A percentile compares a stretch with the other conserved stretches of the same genome.
These are phyloP conservation scores for Fraxinus nigra DNA, from an alignment of 305 asterid genomes.

Conservation along the genomic window DNA sequence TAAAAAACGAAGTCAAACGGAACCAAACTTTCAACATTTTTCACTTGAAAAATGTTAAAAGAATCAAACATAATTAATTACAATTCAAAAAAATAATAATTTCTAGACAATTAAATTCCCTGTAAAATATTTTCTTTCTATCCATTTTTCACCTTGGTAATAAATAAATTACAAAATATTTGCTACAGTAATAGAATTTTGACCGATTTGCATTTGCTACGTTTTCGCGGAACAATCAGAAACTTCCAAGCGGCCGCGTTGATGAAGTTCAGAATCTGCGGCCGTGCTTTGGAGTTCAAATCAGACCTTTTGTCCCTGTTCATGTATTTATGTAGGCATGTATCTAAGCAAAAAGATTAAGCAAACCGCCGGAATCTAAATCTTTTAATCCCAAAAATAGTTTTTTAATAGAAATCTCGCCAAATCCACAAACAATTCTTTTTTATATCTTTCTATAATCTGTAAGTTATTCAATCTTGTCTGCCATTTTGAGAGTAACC, in stretches of 20 bases:
- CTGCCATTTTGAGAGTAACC: neutral
- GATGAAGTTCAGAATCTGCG: neutral
- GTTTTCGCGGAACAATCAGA: neutral
- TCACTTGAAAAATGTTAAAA: too few species aligned
- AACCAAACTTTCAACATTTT: too few species aligned
- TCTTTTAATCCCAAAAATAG: neutral
- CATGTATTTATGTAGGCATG: neutral
- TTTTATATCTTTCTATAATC: neutral
- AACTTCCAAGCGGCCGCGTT: neutral
- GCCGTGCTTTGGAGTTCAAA: neutral
- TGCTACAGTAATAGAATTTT: neutral
- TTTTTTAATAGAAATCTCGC: neutral
- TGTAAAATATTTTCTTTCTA: too few species aligned
- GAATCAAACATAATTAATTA: too few species aligned
- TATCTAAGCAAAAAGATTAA: neutral
- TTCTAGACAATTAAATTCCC: too few species aligned
- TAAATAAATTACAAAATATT: neutral
- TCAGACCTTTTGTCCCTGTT: neutral
- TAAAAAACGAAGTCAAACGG: too few species aligned
- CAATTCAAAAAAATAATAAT: too few species aligned
- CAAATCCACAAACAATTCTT: neutral
- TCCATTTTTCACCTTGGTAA: too few species aligned
- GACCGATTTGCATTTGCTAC: neutral
- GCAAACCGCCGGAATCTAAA: neutral
- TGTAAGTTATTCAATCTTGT: neutral